phyloP scores from a whole-genome alignment of 2,329 filamentous ascomycete species.

The Allantophomopsis cytisporea region DNA sequence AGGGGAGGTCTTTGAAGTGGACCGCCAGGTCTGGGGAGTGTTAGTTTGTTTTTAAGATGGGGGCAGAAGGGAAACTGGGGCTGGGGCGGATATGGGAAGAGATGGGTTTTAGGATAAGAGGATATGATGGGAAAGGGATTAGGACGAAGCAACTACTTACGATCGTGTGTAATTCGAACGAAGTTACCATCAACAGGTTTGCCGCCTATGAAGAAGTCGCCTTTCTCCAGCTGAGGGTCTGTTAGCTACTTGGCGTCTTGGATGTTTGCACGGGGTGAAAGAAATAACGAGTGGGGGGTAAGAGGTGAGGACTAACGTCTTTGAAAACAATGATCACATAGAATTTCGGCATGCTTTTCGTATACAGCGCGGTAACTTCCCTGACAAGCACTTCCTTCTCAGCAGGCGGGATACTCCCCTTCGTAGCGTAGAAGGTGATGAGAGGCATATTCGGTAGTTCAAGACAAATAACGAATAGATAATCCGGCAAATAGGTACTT shows the following conservation, averaged over 20 bases:
- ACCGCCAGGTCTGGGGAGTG: neutral
- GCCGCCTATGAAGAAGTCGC: neutral
- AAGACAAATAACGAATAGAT: too few relatives aligned
- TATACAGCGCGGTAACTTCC: neutral
- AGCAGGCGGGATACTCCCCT: neutral
- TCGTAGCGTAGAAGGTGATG: neutral
- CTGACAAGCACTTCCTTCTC: neutral
- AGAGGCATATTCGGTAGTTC: neutral
- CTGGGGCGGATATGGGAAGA: too few relatives aligned
- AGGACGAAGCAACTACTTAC: neutral
- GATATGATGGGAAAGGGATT: neutral
- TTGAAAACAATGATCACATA: neutral
- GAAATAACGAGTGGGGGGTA: too few relatives aligned
- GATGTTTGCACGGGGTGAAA: too few relatives aligned
- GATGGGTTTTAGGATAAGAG: too few relatives aligned
- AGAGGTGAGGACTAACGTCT: neutral
- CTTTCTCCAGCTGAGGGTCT: too few relatives aligned
- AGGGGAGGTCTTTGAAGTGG: neutral
- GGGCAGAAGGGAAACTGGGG: neutral
- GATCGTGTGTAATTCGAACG: neutral
- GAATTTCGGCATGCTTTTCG: neutral
- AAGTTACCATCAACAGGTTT: neutral
- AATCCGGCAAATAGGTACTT: too few relatives aligned
- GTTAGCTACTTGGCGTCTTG: too few relatives aligned
- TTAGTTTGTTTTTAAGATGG: neutral